These are phyloP conservation scores for Leucocoprinus sp. DNA, from an alignment of 768 basidiomycete genomes.

Conservation along the genomic window DNA sequence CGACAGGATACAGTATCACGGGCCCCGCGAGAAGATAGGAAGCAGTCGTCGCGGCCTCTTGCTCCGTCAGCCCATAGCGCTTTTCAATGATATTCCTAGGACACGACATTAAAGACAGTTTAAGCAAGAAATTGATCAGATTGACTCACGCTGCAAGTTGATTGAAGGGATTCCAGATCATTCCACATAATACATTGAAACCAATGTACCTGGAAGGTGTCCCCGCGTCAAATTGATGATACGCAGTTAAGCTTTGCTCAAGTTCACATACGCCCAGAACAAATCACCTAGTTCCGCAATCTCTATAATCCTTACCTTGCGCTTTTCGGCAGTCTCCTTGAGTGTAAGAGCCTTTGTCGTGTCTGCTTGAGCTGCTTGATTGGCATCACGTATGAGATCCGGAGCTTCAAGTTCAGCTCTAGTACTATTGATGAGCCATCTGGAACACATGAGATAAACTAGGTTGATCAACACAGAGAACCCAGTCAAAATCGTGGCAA, in stretches of 20 bases:
- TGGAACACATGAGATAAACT: conserved; percentile 54
- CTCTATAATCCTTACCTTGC: conserved; percentile 49
- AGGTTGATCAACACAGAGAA: conserved; percentile 65
- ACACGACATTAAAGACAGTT: conserved; percentile 5
- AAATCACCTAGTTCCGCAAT: conserved; percentile 64
- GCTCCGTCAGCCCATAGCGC: conserved; percentile 54
- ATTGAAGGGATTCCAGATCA: conserved; percentile 71
- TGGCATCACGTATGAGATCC: conserved; percentile 51
- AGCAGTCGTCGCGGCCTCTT: conserved; percentile 51
- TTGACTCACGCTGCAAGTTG: conserved; percentile 62
- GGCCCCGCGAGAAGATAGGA: conserved; percentile 69
- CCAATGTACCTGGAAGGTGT: conserved; percentile 49
- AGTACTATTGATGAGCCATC: conserved; percentile 53
- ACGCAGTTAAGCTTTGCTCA: background rate
- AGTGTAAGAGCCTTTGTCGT: conserved; percentile 55
- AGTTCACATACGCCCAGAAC: conserved; percentile 64
- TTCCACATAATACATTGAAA: conserved; percentile 67
- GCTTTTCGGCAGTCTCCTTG: conserved; percentile 58
- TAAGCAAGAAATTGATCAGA: background rate
- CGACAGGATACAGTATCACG: conserved; percentile 61
- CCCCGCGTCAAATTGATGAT: conserved; percentile 4
- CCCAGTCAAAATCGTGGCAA: conserved; percentile 52
- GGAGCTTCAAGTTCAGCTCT: conserved; percentile 58
- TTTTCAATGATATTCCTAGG: conserved; percentile 66
- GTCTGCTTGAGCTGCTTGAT: conserved; percentile 28